Conservation (phyloP, 192 early-diverging fungal genomes). For the Coemansia sp. region DNA sequence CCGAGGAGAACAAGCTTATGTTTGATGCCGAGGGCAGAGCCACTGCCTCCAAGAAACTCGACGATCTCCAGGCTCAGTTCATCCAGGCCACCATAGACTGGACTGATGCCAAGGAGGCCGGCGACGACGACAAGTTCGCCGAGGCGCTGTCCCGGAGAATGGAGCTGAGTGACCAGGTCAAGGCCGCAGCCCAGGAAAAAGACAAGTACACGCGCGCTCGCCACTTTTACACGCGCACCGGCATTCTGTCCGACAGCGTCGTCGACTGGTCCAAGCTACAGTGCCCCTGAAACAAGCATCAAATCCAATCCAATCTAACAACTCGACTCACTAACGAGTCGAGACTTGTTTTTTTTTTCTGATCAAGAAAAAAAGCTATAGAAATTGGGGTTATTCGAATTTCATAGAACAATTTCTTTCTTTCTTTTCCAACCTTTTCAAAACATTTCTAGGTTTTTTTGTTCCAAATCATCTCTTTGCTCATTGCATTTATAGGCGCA, state of each 20-base stretch:
- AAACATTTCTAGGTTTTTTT: neutral
- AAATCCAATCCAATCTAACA: neutral
- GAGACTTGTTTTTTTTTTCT: neutral
- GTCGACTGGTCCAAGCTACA: conserved; percentile 54
- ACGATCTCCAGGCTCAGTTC: conserved; percentile 46
- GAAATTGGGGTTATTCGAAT: too few species aligned
- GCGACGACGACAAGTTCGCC: conserved; percentile 40
- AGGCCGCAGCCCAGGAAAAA: conserved; percentile 43
- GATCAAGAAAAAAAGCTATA: too few species aligned
- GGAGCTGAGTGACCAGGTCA: conserved; percentile 38
- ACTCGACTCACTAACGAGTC: too few species aligned
- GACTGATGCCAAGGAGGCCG: conserved; percentile 46
- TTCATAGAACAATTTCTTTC: neutral
- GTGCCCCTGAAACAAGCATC: neutral
- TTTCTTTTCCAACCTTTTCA: too few species aligned
- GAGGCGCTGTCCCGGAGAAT: conserved; percentile 17
- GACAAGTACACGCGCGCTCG: conserved; percentile 61
- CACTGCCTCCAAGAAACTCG: conserved; percentile 40
- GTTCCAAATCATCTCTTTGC: too few species aligned
- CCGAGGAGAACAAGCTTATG: conserved; percentile 61
- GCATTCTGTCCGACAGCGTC: conserved; percentile 30
- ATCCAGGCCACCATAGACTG: conserved; percentile 55
- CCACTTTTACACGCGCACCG: conserved; percentile 51
- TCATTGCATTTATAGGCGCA: too few species aligned
- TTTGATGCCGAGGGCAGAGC: conserved; percentile 56